Conservation (phyloP, 1,139 yeast genomes). For the Pichia norvegensis region DNA sequence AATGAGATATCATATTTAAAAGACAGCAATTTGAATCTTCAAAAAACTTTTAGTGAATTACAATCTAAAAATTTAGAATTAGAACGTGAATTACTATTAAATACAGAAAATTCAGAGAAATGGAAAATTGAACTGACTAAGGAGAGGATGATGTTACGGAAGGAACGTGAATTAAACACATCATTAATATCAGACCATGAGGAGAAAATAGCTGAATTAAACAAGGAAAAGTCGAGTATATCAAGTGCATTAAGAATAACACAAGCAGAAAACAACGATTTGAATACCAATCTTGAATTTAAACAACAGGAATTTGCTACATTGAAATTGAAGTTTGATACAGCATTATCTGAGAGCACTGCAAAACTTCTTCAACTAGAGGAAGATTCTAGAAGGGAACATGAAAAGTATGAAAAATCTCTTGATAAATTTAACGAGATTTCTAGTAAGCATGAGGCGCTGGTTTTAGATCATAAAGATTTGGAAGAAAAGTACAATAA, state of each 20-base stretch:
- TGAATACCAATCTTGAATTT: background rate
- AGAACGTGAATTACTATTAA: background rate
- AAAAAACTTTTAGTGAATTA: background rate
- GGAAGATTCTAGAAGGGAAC: background rate
- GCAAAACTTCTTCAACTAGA: background rate
- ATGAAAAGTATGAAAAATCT: background rate
- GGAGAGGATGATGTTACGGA: conserved; percentile 1
- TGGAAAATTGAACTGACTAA: conserved; percentile 3
- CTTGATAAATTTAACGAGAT: background rate
- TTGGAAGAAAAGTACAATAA: background rate
- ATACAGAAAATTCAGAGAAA: background rate
- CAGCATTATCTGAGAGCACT: background rate
- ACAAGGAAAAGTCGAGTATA: background rate
- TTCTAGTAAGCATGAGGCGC: background rate
- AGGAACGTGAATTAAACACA: conserved; percentile 7
- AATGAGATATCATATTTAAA: background rate
- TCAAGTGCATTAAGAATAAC: background rate
- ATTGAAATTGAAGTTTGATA: conserved; percentile 5
- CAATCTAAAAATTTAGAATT: background rate
- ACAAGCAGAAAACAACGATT: background rate
- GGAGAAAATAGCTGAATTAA: conserved; percentile 1
- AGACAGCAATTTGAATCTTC: background rate
- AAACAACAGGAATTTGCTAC: background rate
- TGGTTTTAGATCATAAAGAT: background rate
- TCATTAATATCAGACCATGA: conserved; percentile 3